phyloP scores from a whole-genome alignment of 305 asterid genomes.

The Ilex paraguariensis region DNA sequence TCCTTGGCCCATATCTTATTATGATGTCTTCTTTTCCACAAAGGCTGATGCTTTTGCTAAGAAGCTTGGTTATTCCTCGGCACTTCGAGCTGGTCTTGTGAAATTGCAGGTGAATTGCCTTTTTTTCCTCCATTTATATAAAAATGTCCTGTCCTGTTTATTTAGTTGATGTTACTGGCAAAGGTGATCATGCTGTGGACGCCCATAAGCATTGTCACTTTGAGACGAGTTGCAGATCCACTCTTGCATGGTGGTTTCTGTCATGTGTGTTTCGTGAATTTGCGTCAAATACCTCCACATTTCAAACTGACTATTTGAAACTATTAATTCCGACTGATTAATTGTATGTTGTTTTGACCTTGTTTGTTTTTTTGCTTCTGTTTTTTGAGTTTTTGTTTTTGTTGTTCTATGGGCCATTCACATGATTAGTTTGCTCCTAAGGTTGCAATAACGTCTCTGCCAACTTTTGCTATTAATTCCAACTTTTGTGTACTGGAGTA shows the following conservation, averaged over 20 bases:
- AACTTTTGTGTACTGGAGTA: too few relatives aligned
- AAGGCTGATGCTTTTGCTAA: slow-evolving; percentile 97
- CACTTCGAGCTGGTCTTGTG: slow-evolving; percentile 94
- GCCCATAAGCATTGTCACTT: not conserved
- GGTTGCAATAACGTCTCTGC: too few relatives aligned
- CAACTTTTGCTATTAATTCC: too few relatives aligned
- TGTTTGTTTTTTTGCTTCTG: too few relatives aligned
- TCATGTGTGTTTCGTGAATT: not conserved
- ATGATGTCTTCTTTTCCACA: slow-evolving; percentile 13
- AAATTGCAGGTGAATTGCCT: slow-evolving; percentile 71
- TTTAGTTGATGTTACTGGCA: not conserved
- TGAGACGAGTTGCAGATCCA: not conserved
- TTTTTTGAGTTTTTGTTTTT: too few relatives aligned
- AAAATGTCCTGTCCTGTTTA: not conserved
- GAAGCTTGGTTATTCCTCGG: slow-evolving; percentile 77
- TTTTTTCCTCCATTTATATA: slow-evolving; percentile 5
- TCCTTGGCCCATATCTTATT: not conserved
- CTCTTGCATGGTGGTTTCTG: not conserved
- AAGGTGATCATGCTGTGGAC: not conserved
- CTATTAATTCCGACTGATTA: too few relatives aligned
- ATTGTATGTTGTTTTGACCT: too few relatives aligned
- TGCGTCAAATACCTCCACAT: too few relatives aligned
- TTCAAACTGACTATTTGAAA: too few relatives aligned
- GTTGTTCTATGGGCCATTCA: too few relatives aligned
- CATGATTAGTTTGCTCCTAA: too few relatives aligned